Percentiles rank a stretch among this genome's conserved stretches.
Conservation (phyloP, 2,329 filamentous ascomycete genomes). For the Phaeophleospora eucalypticola region DNA sequence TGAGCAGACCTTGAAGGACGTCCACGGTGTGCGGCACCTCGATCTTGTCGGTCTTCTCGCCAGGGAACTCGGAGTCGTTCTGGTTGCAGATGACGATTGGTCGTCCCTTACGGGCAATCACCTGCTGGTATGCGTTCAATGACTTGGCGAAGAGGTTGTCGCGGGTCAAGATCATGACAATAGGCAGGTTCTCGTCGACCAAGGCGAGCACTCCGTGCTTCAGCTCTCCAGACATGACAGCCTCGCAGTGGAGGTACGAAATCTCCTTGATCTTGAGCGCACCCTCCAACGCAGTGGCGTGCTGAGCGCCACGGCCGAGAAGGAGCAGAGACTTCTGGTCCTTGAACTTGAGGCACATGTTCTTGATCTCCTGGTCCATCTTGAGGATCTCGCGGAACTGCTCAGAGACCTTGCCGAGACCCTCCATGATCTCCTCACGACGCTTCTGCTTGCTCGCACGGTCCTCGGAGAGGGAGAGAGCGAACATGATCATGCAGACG, state of each 20-base stretch:
- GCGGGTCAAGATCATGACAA: conserved; percentile 98
- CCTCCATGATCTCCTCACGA: conserved; percentile 93
- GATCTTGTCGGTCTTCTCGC: conserved; percentile 89
- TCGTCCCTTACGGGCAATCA: conserved; percentile 91
- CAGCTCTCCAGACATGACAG: conserved; percentile 98
- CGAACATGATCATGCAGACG: conserved; percentile 99
- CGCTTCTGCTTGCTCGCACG: conserved; percentile 89
- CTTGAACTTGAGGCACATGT: conserved; percentile 90
- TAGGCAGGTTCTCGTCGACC: conserved; percentile 96
- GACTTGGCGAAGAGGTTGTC: conserved; percentile 97
- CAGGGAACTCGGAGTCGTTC: conserved; percentile 80
- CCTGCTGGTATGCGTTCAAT: conserved; percentile 99
- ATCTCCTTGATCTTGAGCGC: conserved; percentile 99
- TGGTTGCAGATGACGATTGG: conserved; percentile 99
- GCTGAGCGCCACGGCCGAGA: conserved; percentile 91
- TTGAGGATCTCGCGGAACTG: conserved; percentile 92
- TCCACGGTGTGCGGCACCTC: conserved; percentile 96
- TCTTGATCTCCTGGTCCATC: conserved; percentile 90
- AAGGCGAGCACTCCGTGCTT: conserved; percentile 98
- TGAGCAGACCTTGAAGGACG: conserved; percentile 90
- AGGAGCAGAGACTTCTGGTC: conserved; percentile 94
- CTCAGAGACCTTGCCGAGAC: conserved; percentile 76
- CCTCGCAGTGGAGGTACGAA: conserved; percentile 98
- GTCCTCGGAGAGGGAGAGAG: conserved; percentile 91
- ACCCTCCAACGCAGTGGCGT: conserved; percentile 92